Base-by-base conservation (phyloP, 2,329 filamentous ascomycete genomes). In the Cercospora sp. region DNA sequence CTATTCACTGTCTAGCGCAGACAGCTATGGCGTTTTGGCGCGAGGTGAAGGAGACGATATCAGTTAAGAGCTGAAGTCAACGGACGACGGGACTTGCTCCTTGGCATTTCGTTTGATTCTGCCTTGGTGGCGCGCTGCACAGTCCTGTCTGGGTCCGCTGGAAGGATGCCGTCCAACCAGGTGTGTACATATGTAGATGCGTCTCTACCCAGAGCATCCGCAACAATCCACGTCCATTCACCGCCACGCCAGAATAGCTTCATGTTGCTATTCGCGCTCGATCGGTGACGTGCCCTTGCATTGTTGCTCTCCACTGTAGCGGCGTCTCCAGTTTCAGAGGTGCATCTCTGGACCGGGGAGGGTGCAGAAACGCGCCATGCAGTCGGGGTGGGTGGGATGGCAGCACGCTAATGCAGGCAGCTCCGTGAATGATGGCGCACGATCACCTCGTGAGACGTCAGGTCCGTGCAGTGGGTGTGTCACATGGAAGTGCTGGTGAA, bases 281-380 rank as follows among this genome's bases (percentile, higher is more conserved):
- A 16, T 18, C 30, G 26, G 61, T 63, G 61, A 63, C 61, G 61
- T 63, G 45, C 61, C 61, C 61, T 63, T 63, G 61, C 61, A 55
- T 63, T 26, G 28, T 34, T 13, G 18, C 45, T 40, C 45, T 30
- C 21, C 61, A 34, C 28, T 16, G 13, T 32, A 53, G 34, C 45
- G 45, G 53, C 43, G 26, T 63, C n/a, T 63, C 45, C 45, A 63
- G 61, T 34, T 53, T 21, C 61, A 53, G 51, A 43, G 8, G 53
- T 43, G 62, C 62, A 59, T 34, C 12, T 58, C 3, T 13, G 55
- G 18, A 24, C 55, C 55, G 53, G 62, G 51, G 21, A 59, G 55
- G 34, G 21, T 58, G 55, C 55, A 45, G 51, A 30, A 43, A 18
- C n/a, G 21, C 49, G 49, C 18, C 49, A 32, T 32, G 49, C 6